A percentile compares a stretch with the other conserved stretches of the same genome.
phyloP scores from a whole-genome alignment of 192 early-diverging fungal species.

The Chytriomyces sp. region DNA sequence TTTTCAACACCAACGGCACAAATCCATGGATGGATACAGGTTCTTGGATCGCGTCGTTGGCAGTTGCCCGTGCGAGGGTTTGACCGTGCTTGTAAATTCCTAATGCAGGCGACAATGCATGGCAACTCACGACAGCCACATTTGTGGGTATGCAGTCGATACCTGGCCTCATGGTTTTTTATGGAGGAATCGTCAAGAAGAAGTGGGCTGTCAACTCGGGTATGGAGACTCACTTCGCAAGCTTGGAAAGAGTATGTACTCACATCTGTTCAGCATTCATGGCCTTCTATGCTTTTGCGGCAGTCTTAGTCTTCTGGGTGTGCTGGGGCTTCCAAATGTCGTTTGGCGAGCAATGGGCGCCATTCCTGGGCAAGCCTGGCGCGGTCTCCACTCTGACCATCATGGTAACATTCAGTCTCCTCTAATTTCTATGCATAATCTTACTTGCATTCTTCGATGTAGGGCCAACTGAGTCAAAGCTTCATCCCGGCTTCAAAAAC shows the following conservation, averaged over 20 bases:
- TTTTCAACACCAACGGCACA: neutral
- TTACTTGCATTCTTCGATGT: neutral
- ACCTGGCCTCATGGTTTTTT: neutral
- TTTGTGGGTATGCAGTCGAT: slow-evolving; percentile 3
- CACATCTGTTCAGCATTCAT: neutral
- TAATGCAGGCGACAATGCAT: slow-evolving; percentile 1
- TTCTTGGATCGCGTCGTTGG: too few relatives aligned
- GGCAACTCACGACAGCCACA: neutral
- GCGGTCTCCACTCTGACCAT: neutral
- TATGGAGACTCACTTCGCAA: neutral
- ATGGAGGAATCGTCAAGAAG: neutral
- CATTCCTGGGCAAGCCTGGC: slow-evolving; percentile 13
- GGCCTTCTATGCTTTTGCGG: slow-evolving; percentile 14
- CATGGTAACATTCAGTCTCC: neutral
- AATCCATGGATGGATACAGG: neutral
- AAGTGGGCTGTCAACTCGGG: neutral
- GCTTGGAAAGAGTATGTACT: neutral
- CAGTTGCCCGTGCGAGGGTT: too few relatives aligned
- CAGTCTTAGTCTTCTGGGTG: neutral
- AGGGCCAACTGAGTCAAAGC: slow-evolving; percentile 1
- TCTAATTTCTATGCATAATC: neutral
- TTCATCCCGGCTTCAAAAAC: neutral
- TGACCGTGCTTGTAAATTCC: too few relatives aligned
- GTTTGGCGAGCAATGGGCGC: slow-evolving; percentile 19
- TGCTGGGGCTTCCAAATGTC: slow-evolving; percentile 6